Evolutionary conservation across 148 eudicot genomes (phyloP).

Genomic region (Euryodendron excelsum): DNA sequence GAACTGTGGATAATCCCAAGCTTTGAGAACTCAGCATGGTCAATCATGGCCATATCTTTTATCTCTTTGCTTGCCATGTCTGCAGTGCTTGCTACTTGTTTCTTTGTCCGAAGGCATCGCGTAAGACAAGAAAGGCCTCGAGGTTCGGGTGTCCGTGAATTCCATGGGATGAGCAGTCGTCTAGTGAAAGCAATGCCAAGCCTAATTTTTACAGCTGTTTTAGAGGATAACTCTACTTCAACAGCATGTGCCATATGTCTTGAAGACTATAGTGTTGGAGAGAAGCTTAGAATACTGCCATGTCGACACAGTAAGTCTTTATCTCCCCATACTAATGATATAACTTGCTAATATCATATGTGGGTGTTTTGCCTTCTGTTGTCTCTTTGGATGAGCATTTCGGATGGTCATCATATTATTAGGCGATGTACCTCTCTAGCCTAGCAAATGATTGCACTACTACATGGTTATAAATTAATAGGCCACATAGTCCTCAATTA

Average conservation of each 20-base stretch:
- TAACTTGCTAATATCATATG: not conserved
- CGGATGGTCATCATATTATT: too few relatives aligned
- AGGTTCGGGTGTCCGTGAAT: constrained; percentile 51
- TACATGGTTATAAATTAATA: too few relatives aligned
- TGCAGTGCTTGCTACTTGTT: constrained; percentile 81
- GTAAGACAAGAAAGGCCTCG: constrained; percentile 62
- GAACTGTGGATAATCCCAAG: constrained; percentile 68
- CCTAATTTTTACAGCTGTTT: constrained; percentile 66
- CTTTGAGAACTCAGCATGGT: constrained; percentile 76
- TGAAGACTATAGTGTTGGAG: constrained; percentile 80
- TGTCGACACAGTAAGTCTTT: constrained; percentile 82
- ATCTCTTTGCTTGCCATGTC: constrained; percentile 82
- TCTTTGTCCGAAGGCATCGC: constrained; percentile 78
- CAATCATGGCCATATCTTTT: constrained; percentile 82
- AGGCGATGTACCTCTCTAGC: not conserved
- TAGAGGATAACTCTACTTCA: constrained; percentile 80
- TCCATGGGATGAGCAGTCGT: constrained; percentile 87
- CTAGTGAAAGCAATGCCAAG: constrained; percentile 86
- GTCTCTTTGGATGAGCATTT: not conserved
- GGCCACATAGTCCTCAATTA: not conserved
- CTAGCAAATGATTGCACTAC: not conserved
- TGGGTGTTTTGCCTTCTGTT: not conserved
- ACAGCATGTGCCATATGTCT: constrained; percentile 86
- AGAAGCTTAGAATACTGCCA: constrained; percentile 79
- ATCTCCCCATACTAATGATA: not conserved